Base-by-base conservation (phyloP, 192 early-diverging fungal species). In the Jimgerdemannia lactiflua region DNA sequence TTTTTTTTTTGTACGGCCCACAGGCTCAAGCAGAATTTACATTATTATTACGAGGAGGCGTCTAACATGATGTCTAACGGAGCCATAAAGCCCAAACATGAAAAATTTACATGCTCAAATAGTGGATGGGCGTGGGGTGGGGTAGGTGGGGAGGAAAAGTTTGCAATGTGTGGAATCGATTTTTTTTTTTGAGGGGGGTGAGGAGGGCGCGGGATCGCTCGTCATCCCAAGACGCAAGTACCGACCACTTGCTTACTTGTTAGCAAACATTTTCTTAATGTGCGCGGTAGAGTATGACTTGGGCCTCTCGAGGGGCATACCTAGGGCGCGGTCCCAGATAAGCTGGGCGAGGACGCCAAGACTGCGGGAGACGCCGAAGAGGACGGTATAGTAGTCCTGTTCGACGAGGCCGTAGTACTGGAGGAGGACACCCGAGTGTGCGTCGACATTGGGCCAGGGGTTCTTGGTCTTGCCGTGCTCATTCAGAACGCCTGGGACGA, bases 391-490 rank as follows among this genome's bases (percentile, higher is more conserved):
- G 87, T 94, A 99, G 88, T 99, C 95, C 87, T 99, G 94, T 86
- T 99, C 96, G 66, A 92, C 92, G 78, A 99, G 89, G 71, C 95
- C 95, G 83, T 93, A 99, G 91, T 97, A 94, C 79, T 95, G 92
- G 75, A 99, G 90, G 20, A 99, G 92, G 78, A 97, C 95, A 84
- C 98, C 98, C 70, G 93, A 95, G 93, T 99, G 98, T 67, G 97
- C 97, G 82, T 99, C 98, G 63, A 99, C 97, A 85, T 99, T 99
- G 85, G 98, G 98, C 94, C 94, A 99, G 74, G 98, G 98, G 93
- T 99, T 99, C 94, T 97, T 98, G 91, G 96, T 98, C 93, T 98
- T 99, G 78, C 98, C 98, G 87, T 99, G 98, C 89, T 99, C 95
- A 72, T 92, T 95, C 63, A 99, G 88, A 68, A 98, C 94, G 71